Conservation (phyloP, 129 eudicot genomes). For the Rutidosis leptorrhynchoides region DNA sequence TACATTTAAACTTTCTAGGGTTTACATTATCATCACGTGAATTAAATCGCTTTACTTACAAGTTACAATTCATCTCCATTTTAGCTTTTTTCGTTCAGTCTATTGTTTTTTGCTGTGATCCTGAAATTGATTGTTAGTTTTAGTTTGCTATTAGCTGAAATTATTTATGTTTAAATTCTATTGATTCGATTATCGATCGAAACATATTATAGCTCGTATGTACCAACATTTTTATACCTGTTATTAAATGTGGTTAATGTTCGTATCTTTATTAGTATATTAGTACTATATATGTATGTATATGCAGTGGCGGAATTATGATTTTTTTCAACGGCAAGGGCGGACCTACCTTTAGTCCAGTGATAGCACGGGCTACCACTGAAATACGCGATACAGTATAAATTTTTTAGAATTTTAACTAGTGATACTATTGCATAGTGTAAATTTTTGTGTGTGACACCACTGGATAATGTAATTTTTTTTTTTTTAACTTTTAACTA, state of each 20-base stretch:
- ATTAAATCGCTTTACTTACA: not conserved
- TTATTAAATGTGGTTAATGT: not conserved
- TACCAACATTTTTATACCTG: not conserved
- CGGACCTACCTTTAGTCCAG: too few relatives aligned
- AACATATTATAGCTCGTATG: not conserved
- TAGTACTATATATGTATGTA: not conserved
- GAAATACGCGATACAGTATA: too few relatives aligned
- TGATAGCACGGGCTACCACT: too few relatives aligned
- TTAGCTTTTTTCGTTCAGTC: not conserved
- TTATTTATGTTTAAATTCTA: not conserved
- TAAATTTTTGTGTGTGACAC: too few relatives aligned
- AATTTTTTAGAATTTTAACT: too few relatives aligned
- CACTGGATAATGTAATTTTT: too few relatives aligned
- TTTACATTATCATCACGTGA: not conserved
- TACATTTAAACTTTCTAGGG: not conserved
- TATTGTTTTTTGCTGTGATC: not conserved
- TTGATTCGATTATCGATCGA: not conserved
- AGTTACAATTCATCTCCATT: not conserved
- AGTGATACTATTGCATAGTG: too few relatives aligned
- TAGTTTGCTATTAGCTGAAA: not conserved
- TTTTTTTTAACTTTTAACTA: too few relatives aligned
- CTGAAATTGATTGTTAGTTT: not conserved
- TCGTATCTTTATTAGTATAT: too few relatives aligned
- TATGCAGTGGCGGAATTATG: too few relatives aligned
- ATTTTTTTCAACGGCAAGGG: too few relatives aligned